These are phyloP conservation scores for Coffea canephora DNA, from an alignment of 257 asterid species.

Conservation along the genomic window DNA sequence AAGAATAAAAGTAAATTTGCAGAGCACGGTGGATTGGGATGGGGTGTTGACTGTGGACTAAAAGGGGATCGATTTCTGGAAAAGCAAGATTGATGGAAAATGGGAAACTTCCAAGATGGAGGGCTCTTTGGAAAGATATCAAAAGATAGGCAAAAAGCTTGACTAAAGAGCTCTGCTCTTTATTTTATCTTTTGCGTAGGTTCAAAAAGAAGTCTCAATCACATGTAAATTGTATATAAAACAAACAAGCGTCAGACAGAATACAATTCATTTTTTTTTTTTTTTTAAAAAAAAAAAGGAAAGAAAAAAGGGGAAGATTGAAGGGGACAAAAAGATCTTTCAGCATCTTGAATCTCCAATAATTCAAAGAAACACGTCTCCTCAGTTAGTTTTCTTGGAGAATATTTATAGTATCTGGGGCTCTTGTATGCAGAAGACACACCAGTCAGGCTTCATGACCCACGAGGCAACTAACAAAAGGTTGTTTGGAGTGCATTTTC, in stretches of 20 bases:
- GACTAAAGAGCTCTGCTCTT: background rate
- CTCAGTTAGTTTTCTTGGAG: background rate
- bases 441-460: too few species aligned
- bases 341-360: background rate
- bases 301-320: background rate
- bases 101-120: slow-evolving; percentile 10
- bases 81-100: slow-evolving; percentile 16
- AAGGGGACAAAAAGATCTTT: background rate
- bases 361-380: background rate
- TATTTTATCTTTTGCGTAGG: background rate
- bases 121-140: slow-evolving; percentile 12
- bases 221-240: background rate
- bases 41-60: background rate
- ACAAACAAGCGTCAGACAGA: too few species aligned
- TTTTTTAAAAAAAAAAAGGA: too few species aligned
- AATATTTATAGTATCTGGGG: background rate
- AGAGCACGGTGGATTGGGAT: background rate
- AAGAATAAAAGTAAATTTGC: slow-evolving; percentile 18
- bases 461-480: too few species aligned
- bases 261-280: too few species aligned
- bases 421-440: too few species aligned
- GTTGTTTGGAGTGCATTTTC: too few species aligned
- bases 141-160: background rate
- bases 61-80: background rate
- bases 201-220: slow-evolving; percentile 20